These are phyloP conservation scores for Rubia tinctorum DNA, from an alignment of 305 asterid genomes.

Conservation along the genomic window DNA sequence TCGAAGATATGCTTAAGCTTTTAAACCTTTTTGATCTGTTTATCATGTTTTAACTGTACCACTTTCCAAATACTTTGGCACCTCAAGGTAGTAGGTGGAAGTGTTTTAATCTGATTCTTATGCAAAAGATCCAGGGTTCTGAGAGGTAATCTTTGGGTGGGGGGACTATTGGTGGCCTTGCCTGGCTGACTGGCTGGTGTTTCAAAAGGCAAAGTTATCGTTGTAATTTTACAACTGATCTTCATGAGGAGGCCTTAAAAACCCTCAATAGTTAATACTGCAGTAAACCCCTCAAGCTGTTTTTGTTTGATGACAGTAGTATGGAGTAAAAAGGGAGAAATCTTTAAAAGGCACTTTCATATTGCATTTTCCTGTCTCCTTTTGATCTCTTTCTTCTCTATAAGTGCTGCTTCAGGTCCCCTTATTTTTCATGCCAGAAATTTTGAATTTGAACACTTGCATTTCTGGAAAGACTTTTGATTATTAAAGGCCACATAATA, in stretches of 20 bases:
- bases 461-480: background rate
- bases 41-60: background rate
- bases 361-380: background rate
- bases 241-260: background rate
- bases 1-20: background rate
- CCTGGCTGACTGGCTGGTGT: background rate
- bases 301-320: background rate
- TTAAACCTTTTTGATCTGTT: background rate
- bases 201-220: background rate
- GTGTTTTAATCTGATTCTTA: background rate
- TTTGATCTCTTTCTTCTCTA: conserved; percentile 3
- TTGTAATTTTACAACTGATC: background rate
- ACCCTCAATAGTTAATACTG: background rate
- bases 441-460: background rate
- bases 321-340: background rate
- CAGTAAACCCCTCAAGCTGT: background rate
- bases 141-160: background rate
- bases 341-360: background rate
- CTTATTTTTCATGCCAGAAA: background rate
- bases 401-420: background rate
- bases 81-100: background rate
- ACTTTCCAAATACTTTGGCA: background rate
- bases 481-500: background rate
- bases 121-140: background rate
- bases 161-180: background rate